Evolutionary conservation across 495 filamentous ascomycete genomes (phyloP).

Genomic region (Thermochaetoides thermophila): DNA sequence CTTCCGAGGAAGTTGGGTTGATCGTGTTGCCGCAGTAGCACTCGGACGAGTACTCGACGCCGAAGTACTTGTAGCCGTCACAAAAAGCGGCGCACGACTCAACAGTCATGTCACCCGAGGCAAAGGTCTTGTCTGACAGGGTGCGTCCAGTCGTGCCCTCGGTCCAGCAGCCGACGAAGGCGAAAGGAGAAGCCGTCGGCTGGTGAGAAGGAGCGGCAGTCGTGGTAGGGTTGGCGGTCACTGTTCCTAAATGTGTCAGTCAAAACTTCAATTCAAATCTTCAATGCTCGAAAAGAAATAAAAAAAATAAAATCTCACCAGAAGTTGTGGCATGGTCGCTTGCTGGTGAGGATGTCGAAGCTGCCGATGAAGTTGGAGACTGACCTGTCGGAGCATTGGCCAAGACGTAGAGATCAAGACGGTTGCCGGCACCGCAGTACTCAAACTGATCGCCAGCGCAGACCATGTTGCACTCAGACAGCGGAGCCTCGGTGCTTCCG

Average conservation of each 20-base stretch:
- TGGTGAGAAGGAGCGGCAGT: conserved; percentile 10
- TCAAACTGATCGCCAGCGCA: conserved; percentile 26
- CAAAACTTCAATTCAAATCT: too few species aligned
- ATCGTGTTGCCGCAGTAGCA: conserved; percentile 33
- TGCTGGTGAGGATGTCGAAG: too few species aligned
- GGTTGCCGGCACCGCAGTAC: conserved; percentile 30
- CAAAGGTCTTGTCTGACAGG: conserved; percentile 17
- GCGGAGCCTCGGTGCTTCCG: conserved; percentile 14
- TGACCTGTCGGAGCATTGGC: too few species aligned
- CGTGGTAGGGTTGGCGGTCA: conserved; percentile 1
- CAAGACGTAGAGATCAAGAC: conserved; percentile 30
- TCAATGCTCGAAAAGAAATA: too few species aligned
- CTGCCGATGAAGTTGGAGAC: too few species aligned
- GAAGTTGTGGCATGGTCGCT: too few species aligned
- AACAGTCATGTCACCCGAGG: conserved; percentile 30
- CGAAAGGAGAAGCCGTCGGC: conserved; percentile 23
- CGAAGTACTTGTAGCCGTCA: conserved; percentile 29
- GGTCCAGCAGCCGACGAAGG: conserved; percentile 30
- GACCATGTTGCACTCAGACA: conserved; percentile 25
- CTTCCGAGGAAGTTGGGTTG: conserved; percentile 14
- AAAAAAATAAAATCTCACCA: too few species aligned
- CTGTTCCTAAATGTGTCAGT: neutral
- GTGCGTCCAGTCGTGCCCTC: conserved; percentile 27
- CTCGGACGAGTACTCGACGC: conserved; percentile 31
- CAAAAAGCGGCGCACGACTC: conserved; percentile 32